phyloP scores from a whole-genome alignment of 1,284 basidiomycete species.

The Ceratobasidium sp. region DNA sequence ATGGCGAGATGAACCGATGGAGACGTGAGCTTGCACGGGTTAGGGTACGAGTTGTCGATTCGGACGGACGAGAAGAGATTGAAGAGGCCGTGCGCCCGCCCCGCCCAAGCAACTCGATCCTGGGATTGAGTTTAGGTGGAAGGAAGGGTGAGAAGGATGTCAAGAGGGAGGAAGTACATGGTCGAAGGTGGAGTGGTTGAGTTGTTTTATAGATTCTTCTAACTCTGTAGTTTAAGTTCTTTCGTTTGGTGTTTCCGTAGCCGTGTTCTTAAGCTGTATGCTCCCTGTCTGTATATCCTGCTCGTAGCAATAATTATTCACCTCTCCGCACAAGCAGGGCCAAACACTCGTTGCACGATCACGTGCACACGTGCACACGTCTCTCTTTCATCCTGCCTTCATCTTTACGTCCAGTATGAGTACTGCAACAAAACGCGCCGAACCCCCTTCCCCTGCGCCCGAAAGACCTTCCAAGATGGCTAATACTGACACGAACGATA shows the following conservation, averaged over 20 bases:
- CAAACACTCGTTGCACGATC: too few species aligned
- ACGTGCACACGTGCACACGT: neutral
- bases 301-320: neutral
- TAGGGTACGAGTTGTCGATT: conserved; percentile 67
- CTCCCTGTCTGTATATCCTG: neutral
- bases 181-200: conserved; percentile 8
- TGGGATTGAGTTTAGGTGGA: neutral
- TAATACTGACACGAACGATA: conserved; percentile 12
- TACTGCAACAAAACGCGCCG: conserved; percentile 18
- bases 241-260: conserved; percentile 6
- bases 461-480: conserved; percentile 23
- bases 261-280: conserved; percentile 3
- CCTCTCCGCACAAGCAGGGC: neutral
- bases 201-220: neutral
- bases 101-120: neutral
- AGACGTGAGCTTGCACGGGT: conserved; percentile 62
- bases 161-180: conserved; percentile 6
- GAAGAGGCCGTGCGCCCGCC: neutral
- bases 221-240: neutral
- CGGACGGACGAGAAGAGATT: conserved; percentile 51
- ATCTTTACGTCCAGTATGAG: neutral
- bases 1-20: conserved; percentile 80
- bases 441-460: conserved; percentile 20
- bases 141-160: neutral
- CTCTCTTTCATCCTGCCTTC: neutral